These are phyloP conservation scores for Phycomyces blakesleeanus DNA, from an alignment of 192 early-diverging fungal genomes.

Conservation along the genomic window DNA sequence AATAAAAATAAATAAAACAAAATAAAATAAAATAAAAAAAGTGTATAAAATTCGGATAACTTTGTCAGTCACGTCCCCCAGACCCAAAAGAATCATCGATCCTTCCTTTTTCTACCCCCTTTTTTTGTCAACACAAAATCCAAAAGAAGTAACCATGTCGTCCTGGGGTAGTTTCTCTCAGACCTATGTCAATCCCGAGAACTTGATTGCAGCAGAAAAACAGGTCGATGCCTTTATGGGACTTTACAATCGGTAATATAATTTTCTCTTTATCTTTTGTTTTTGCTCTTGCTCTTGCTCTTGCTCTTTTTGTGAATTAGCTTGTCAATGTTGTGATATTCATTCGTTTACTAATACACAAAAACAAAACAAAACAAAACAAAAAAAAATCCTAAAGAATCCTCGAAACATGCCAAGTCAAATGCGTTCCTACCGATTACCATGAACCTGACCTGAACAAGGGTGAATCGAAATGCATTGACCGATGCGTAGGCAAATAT, in stretches of 20 bases:
- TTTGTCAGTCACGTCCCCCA: not conserved
- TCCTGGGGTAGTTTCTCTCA: conserved; percentile 27
- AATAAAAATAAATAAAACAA: no score
- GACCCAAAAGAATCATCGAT: not conserved
- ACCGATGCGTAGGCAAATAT: conserved; percentile 87
- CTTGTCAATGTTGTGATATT: no score
- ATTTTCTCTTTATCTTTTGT: not conserved
- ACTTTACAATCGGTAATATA: conserved; percentile 26
- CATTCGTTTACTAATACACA: no score
- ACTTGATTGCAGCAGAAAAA: conserved; percentile 25
- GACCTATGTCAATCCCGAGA: conserved; percentile 29
- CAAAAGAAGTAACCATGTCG: conserved; percentile 8
- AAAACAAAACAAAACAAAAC: no score
- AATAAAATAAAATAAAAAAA: no score
- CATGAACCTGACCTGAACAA: conserved; percentile 81
- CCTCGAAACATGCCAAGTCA: conserved; percentile 74
- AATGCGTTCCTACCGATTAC: conserved; percentile 82
- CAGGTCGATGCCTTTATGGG: conserved; percentile 30
- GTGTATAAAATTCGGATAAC: no score
- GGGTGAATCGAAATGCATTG: conserved; percentile 86
- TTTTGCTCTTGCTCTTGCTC: not conserved
- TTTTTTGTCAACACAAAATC: not conserved
- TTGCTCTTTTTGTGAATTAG: no score
- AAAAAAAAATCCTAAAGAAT: conserved; percentile 55
- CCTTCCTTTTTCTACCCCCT: not conserved